Conservation (phyloP, 345 rosid genomes). For the Camelina laxa region DNA sequence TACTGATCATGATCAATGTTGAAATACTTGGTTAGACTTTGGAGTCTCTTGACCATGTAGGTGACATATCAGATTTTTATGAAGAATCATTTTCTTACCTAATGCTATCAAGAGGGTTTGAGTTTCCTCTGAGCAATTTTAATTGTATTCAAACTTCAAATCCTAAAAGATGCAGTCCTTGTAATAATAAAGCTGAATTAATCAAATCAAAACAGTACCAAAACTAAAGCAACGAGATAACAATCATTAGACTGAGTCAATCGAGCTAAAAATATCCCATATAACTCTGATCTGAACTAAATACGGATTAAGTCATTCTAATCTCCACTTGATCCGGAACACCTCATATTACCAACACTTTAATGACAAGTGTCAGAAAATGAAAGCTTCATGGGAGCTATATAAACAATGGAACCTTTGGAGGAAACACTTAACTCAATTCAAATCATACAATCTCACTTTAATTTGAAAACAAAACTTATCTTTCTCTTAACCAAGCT, state of each 20-base stretch:
- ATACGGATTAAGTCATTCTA: slow-evolving; percentile 3
- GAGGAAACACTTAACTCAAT: not conserved
- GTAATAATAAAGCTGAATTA: not conserved
- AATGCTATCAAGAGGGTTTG: no score
- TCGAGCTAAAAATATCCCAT: slow-evolving; percentile 20
- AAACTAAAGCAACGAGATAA: not conserved
- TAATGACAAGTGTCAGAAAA: slow-evolving; percentile 4
- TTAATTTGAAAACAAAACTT: not conserved
- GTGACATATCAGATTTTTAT: no score
- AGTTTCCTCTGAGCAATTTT: no score
- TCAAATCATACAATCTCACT: not conserved
- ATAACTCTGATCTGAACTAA: slow-evolving; percentile 19
- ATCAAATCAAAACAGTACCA: not conserved
- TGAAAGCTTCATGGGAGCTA: slow-evolving; percentile 26
- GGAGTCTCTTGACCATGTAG: not conserved
- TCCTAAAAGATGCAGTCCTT: not conserved
- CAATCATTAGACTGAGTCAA: slow-evolving; percentile 18
- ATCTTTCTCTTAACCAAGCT: not conserved
- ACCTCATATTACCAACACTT: not conserved
- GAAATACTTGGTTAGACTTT: not conserved
- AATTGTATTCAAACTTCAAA: not conserved
- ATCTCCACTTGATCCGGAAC: slow-evolving; percentile 1
- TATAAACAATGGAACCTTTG: slow-evolving; percentile 27
- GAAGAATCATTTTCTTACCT: no score
- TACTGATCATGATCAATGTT: slow-evolving; percentile 19